These are phyloP conservation scores for Pyricularia sp. DNA, from an alignment of 2,329 filamentous ascomycete species.

Conservation along the genomic window DNA sequence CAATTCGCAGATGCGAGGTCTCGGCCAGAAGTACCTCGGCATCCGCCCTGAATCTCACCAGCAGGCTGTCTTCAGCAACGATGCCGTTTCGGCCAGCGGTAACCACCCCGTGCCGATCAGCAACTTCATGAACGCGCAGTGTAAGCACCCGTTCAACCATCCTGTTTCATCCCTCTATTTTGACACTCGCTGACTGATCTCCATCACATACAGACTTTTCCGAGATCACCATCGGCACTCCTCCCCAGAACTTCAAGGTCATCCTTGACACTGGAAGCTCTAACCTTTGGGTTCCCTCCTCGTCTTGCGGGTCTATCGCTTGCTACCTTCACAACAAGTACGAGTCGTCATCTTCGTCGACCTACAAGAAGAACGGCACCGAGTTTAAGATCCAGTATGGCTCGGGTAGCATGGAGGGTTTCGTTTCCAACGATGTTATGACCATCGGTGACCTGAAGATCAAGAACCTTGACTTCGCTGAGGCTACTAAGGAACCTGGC, in stretches of 20 bases:
- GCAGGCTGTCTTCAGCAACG: conserved; percentile 72
- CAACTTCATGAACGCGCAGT: conserved; percentile 99
- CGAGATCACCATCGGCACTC: conserved; percentile 85
- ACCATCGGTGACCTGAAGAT: conserved; percentile 83
- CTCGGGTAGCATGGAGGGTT: conserved; percentile 87
- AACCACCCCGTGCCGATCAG: conserved; percentile 79
- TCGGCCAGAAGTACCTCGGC: conserved; percentile 96
- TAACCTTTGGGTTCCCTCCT: conserved; percentile 96
- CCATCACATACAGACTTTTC: conserved; percentile 68
- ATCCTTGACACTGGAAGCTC: conserved; percentile 97
- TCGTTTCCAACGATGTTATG: conserved; percentile 81
- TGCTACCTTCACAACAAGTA: conserved; percentile 98
- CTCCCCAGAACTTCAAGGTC: conserved; percentile 94
- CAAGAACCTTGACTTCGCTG: conserved; percentile 87
- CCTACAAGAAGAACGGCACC: conserved; percentile 89
- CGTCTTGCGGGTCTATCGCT: conserved; percentile 85
- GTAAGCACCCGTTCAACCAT: conserved; percentile 42
- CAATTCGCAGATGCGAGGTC: conserved; percentile 67
- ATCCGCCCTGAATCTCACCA: conserved; percentile 58
- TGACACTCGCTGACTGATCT: conserved; percentile 1
- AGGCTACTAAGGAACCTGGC: conserved; percentile 91
- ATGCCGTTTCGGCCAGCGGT: conserved; percentile 53
- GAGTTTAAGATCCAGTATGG: conserved; percentile 92
- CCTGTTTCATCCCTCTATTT: background rate
- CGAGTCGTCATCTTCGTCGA: conserved; percentile 79